These are phyloP conservation scores for Rhododendron molle DNA, from an alignment of 148 eudicot genomes.

Conservation along the genomic window DNA sequence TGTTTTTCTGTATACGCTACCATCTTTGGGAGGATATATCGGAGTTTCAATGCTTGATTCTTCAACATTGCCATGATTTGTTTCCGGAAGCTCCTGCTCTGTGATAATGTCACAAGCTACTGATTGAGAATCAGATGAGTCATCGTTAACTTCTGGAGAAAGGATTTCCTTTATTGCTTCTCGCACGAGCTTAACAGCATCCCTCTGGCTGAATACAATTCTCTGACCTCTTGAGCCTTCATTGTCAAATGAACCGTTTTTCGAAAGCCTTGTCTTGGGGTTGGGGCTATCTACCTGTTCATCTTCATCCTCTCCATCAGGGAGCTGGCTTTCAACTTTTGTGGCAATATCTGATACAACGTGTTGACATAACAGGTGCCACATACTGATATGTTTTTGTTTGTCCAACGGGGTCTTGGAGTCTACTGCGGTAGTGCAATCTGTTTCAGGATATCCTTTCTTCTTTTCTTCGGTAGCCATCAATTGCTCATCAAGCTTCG, in stretches of 20 bases:
- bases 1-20: background rate
- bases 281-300: conserved; percentile 13
- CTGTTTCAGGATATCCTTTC: background rate
- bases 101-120: conserved; percentile 30
- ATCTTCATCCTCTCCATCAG: conserved; percentile 28
- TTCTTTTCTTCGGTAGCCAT: conserved; percentile 12
- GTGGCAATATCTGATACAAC: conserved; percentile 45
- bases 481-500: background rate
- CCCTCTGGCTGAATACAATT: conserved; percentile 39
- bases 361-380: conserved; percentile 82
- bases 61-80: conserved; percentile 10
- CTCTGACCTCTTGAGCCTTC: conserved; percentile 21
- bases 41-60: conserved; percentile 11
- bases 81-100: conserved; percentile 25
- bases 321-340: conserved; percentile 43
- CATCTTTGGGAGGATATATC: background rate
- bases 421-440: background rate
- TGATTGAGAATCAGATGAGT: conserved; percentile 41
- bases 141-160: conserved; percentile 43
- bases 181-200: conserved; percentile 63
- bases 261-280: background rate
- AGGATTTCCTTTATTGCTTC: conserved; percentile 78
- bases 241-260: conserved; percentile 9
- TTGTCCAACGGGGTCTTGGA: conserved; percentile 25
- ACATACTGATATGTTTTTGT: conserved; percentile 63